Evolutionary conservation across 495 filamentous ascomycete species (phyloP).

Genomic region (Astrothelium macrocarpum): DNA sequence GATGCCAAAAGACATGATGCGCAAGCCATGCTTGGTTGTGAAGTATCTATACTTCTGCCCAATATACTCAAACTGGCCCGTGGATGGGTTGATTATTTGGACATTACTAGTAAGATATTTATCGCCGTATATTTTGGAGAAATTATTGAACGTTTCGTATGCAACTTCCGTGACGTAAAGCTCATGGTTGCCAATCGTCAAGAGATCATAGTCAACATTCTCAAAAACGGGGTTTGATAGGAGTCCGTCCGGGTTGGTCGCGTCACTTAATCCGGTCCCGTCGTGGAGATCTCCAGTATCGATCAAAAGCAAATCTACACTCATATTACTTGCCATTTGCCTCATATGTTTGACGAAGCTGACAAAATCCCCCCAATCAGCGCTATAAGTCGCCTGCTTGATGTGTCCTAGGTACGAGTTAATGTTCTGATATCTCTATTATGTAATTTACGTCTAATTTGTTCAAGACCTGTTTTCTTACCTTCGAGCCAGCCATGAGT

Average conservation of each 20-base stretch:
- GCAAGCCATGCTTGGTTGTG: constrained; percentile 30
- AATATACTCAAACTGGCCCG: constrained; percentile 28
- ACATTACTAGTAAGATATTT: constrained; percentile 38
- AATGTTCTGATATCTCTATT: background rate
- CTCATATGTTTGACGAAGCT: constrained; percentile 33
- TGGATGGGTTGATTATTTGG: constrained; percentile 27
- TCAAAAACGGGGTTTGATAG: constrained; percentile 35
- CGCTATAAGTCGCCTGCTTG: constrained; percentile 37
- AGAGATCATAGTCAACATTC: constrained; percentile 36
- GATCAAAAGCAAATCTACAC: constrained; percentile 33
- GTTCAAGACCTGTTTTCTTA: no score
- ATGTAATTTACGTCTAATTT: no score
- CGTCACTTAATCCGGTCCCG: constrained; percentile 35
- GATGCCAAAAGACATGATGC: constrained; percentile 37
- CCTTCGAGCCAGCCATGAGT: constrained; percentile 42
- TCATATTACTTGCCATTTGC: constrained; percentile 27
- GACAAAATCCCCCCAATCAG: constrained; percentile 38
- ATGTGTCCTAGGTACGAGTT: constrained; percentile 27
- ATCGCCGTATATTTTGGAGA: constrained; percentile 34
- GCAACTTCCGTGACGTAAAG: constrained; percentile 30
- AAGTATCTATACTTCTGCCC: constrained; percentile 37
- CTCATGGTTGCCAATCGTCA: constrained; percentile 38
- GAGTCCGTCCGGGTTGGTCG: constrained; percentile 31
- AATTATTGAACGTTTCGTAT: constrained; percentile 29
- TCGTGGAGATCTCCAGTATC: constrained; percentile 39